Evolutionary conservation across 306 rosid species (phyloP).

Genomic region (Cucurbita argyrosperma): DNA sequence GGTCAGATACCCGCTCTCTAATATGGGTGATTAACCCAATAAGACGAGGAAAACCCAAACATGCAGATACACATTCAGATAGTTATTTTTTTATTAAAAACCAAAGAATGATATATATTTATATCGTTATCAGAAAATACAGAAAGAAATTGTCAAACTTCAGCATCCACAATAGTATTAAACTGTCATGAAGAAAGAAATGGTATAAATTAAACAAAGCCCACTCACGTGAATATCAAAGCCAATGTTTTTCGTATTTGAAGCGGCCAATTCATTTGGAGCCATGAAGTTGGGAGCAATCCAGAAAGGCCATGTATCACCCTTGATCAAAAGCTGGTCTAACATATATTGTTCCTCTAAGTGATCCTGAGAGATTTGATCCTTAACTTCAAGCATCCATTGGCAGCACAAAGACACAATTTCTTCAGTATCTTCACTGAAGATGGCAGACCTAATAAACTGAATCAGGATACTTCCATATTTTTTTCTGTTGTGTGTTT

Average conservation of each 20-base stretch:
- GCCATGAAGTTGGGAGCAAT: conserved; percentile 26
- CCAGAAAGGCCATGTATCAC: conserved; percentile 66
- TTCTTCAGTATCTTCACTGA: conserved; percentile 43
- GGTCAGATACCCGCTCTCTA: background rate
- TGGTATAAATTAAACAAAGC: background rate
- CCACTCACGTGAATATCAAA: conserved; percentile 17
- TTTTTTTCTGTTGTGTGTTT: conserved; percentile 25
- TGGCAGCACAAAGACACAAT: conserved; percentile 41
- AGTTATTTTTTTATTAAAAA: background rate
- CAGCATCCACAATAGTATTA: background rate
- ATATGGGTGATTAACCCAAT: background rate
- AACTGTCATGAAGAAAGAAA: background rate
- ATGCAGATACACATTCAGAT: background rate
- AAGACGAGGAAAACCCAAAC: background rate
- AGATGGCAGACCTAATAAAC: conserved; percentile 50
- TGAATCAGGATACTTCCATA: conserved; percentile 38
- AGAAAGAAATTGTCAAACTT: background rate
- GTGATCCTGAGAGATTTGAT: conserved; percentile 34
- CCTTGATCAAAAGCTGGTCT: conserved; percentile 42
- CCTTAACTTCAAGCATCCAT: conserved; percentile 72
- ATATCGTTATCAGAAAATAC: background rate
- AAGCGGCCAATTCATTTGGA: conserved; percentile 23
- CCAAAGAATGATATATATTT: background rate
- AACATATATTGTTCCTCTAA: conserved; percentile 53
- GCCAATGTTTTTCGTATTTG: conserved; percentile 8